Conservation (phyloP, 2,329 filamentous ascomycete genomes). For the Escovopsis sp. region DNA sequence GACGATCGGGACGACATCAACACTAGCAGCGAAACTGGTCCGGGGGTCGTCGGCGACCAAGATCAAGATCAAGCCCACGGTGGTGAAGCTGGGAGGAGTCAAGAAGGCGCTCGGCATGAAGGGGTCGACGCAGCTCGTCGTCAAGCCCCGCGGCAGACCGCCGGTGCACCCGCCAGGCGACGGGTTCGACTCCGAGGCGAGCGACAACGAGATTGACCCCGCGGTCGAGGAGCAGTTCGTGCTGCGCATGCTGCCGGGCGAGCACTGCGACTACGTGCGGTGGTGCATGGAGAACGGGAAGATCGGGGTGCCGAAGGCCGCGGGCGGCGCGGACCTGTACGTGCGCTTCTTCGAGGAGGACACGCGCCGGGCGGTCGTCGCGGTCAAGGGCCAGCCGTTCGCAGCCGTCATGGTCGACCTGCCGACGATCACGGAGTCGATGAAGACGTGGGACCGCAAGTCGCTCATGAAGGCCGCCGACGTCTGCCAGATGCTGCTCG, state of each 20-base stretch:
- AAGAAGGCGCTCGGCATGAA: conserved; percentile 17
- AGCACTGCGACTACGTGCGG: conserved; percentile 71
- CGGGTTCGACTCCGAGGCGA: conserved; percentile 92
- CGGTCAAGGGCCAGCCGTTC: conserved; percentile 53
- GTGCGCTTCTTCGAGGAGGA: conserved; percentile 68
- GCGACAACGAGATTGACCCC: conserved; percentile 76
- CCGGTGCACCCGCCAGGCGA: conserved; percentile 62
- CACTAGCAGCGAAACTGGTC: too few relatives aligned
- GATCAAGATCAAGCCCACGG: conserved; percentile 32
- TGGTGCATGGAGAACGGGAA: conserved; percentile 61
- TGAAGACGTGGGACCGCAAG: conserved; percentile 88
- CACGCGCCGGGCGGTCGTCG: conserved; percentile 57
- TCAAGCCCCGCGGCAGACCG: conserved; percentile 52
- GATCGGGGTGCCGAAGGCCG: conserved; percentile 48
- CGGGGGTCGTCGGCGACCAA: conserved; percentile 31
- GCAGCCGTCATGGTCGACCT: conserved; percentile 70
- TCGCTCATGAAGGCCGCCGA: conserved; percentile 81
- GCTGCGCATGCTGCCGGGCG: conserved; percentile 72
- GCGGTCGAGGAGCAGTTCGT: conserved; percentile 82
- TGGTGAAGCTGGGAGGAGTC: conserved; percentile 1
- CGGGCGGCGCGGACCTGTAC: conserved; percentile 60
- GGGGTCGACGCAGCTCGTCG: conserved; percentile 22
- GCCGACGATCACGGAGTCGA: conserved; percentile 73
- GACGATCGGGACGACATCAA: conserved; percentile 30
- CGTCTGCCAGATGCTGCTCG: conserved; percentile 76